Evolutionary conservation across 2,329 filamentous ascomycete species (phyloP), one percentile per base, ranked within the genome.

Genomic region (Intubia oerlemansii): DNA sequence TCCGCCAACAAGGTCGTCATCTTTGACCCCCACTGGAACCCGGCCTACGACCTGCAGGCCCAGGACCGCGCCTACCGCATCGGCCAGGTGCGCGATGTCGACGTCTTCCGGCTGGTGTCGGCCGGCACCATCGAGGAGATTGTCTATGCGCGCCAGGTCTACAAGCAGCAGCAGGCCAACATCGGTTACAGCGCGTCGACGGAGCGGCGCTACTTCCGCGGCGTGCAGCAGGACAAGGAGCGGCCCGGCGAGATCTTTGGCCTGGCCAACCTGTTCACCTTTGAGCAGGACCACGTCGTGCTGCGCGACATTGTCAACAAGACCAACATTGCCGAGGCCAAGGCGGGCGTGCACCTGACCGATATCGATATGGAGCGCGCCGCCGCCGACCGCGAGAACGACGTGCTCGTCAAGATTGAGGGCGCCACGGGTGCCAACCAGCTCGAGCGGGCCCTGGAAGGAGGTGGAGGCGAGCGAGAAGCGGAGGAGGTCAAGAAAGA

Each of bases 91-190:
- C 65, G 88, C 13, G 81, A 95, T 43, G 88, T 98, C 0, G 88
- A 98, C 45, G 85, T 95, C 1, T 95, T 92, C 46, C 72, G 88
- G 4, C 65, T 98, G 2, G 70, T 98, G 12, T 85, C 78, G 2
- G 71, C 79, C 2, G 88, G 88, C 1, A 95, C 88, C 0, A 81
- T 98, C 11, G 88, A 98, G 45, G 88, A 98, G 48, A 88, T 93
- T 30, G 81, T 95, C 7, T 98, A 98, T 42, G 88, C 85, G 0
- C 66, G 88, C 6, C 88, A 98, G 43, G 88, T 98, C 22, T 98
- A 98, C 60, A 98, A 98, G 49, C 88, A 98, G 45, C 88, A 98
- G 43, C 88, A 95, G 52, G 85, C 88, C 16, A 95, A 93, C 43
- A 95, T 98, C 33, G 88, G 80, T 1, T 95, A 98, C 49, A 90